Percentiles rank a stretch among this genome's conserved stretches.
phyloP scores from a whole-genome alignment of 1,139 yeast species.

The Casaregolazyma suthepensis region DNA sequence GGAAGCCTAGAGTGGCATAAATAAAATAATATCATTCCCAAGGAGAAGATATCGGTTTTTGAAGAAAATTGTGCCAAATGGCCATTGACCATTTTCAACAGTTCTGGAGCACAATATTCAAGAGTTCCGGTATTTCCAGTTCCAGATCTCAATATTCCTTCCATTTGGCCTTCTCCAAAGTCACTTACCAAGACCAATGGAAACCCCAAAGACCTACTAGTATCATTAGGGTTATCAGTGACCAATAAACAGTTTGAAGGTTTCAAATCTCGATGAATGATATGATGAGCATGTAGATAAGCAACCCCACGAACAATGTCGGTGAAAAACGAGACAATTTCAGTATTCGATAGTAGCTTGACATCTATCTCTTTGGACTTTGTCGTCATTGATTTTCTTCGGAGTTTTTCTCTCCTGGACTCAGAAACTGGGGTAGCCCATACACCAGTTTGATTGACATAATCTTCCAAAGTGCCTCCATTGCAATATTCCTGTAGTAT shows the following conservation, averaged over 20 bases:
- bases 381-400: slow-evolving; percentile 10
- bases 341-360: slow-evolving; percentile 32
- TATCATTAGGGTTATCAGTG: slow-evolving; percentile 13
- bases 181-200: slow-evolving; percentile 78
- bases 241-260: slow-evolving; percentile 74
- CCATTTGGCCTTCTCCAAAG: slow-evolving; percentile 82
- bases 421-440: slow-evolving; percentile 13
- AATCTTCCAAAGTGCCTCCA: slow-evolving; percentile 79
- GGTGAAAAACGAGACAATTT: slow-evolving; percentile 57
- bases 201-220: slow-evolving; percentile 30
- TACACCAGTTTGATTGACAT: slow-evolving; percentile 29
- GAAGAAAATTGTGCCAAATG: slow-evolving; percentile 51
- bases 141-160: slow-evolving; percentile 50
- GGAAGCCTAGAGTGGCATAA: slow-evolving; percentile 69
- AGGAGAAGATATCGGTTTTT: slow-evolving; percentile 71
- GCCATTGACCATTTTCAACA: slow-evolving; percentile 37
- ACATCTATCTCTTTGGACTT: slow-evolving; percentile 2
- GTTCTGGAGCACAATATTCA: slow-evolving; percentile 83
- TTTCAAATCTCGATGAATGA: slow-evolving; percentile 79
- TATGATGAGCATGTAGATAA: slow-evolving; percentile 66
- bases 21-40: slow-evolving; percentile 75
- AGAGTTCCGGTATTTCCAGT: slow-evolving; percentile 82
- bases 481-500: slow-evolving; percentile 81
- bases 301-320: slow-evolving; percentile 67
- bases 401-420: slow-evolving; percentile 13